Conservation (phyloP, 2,329 filamentous ascomycete genomes). For the Drechslerella stenobrocha region DNA sequence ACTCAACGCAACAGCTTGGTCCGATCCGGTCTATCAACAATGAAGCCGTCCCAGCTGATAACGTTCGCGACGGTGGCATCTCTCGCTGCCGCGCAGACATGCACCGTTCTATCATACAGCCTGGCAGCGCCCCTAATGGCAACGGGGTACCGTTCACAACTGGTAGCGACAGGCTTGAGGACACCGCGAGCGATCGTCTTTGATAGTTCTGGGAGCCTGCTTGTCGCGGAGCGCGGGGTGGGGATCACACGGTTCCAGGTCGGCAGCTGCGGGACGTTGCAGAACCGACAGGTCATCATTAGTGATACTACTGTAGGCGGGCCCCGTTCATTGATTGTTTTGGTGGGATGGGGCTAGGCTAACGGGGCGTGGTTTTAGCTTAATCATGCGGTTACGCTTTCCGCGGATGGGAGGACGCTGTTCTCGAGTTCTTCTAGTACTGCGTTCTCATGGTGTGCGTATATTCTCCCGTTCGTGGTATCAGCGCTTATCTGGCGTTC, state of each 20-base stretch:
- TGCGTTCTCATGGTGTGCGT: slow-evolving; percentile 21
- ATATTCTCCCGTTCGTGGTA: not conserved
- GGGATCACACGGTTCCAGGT: slow-evolving; percentile 58
- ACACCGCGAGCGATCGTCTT: slow-evolving; percentile 59
- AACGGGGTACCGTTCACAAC: slow-evolving; percentile 58
- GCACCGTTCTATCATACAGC: slow-evolving; percentile 30
- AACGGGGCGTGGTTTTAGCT: slow-evolving; percentile 55
- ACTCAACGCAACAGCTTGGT: slow-evolving; percentile 13
- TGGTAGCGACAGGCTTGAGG: slow-evolving; percentile 57
- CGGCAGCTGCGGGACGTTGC: slow-evolving; percentile 56
- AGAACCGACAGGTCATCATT: slow-evolving; percentile 38
- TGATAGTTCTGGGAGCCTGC: slow-evolving; percentile 58
- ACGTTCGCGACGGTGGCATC: slow-evolving; percentile 5
- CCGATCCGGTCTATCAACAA: slow-evolving; percentile 2
- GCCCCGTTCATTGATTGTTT: not conserved
- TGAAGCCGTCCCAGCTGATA: slow-evolving; percentile 34
- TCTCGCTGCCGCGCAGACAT: slow-evolving; percentile 34
- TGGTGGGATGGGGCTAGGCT: not conserved
- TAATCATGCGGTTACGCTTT: slow-evolving; percentile 64
- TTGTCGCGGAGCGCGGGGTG: slow-evolving; percentile 58
- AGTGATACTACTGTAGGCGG: slow-evolving; percentile 32
- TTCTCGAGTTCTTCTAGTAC: slow-evolving; percentile 54
- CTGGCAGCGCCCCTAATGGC: slow-evolving; percentile 35
- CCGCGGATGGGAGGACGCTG: slow-evolving; percentile 61
- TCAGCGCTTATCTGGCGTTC: too few species aligned